These are phyloP conservation scores for Neoarthrinium moseri DNA, from an alignment of 2,329 filamentous ascomycete genomes.

Conservation along the genomic window DNA sequence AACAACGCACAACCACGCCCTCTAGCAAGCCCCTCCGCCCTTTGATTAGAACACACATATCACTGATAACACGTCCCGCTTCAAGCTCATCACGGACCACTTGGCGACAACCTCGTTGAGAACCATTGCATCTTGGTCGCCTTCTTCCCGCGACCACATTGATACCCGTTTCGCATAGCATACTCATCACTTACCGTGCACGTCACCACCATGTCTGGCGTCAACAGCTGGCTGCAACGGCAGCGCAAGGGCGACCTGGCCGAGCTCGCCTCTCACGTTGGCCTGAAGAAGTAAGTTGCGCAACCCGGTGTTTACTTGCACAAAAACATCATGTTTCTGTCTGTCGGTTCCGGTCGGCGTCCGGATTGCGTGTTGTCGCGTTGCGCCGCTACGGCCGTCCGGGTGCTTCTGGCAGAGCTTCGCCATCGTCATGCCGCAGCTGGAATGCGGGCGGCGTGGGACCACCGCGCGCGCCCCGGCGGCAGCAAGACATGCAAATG, in stretches of 20 bases:
- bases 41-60: constrained; percentile 2
- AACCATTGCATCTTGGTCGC: constrained; percentile 29
- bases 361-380: no score
- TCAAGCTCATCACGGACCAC: constrained; percentile 21
- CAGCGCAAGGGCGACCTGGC: constrained; percentile 81
- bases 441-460: constrained; percentile 17
- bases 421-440: neutral
- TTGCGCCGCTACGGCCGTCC: constrained; percentile 19
- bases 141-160: constrained; percentile 28
- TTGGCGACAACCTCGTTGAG: constrained; percentile 13
- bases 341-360: no score
- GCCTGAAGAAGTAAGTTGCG: constrained; percentile 66
- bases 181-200: constrained; percentile 11
- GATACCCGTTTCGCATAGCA: constrained; percentile 18
- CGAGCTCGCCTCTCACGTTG: constrained; percentile 70
- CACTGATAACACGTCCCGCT: constrained; percentile 8
- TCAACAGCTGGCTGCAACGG: constrained; percentile 71
- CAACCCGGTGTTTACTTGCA: no score
- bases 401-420: neutral
- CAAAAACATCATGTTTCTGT: no score
- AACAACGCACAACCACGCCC: constrained; percentile 26
- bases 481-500: neutral
- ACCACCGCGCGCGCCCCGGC: constrained; percentile 7
- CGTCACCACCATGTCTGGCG: constrained; percentile 55
- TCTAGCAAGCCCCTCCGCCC: constrained; percentile 17